Base-by-base conservation (phyloP, 2,329 filamentous ascomycete genomes). In the Nectriaceae sp. region DNA sequence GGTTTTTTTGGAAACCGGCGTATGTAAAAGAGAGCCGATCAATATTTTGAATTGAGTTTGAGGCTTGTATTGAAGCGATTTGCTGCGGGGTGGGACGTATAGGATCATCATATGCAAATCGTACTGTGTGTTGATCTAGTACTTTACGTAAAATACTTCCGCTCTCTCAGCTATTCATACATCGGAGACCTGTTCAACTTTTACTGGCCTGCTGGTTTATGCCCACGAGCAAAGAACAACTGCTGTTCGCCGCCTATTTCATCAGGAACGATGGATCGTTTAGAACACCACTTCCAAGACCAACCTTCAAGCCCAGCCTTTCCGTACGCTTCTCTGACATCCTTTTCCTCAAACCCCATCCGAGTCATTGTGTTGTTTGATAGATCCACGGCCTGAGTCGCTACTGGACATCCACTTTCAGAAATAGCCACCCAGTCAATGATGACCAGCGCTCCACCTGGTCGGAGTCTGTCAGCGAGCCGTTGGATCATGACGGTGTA, bases 391-490 rank as follows among this genome's bases (percentile, higher is more conserved):
- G 52, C 44, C 3, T 38, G 46, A 3, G 43, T 44, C 1, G 33
- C 19, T 6, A 39, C 44, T 4, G 21, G 22, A 11, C 52, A 49
- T 3, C 48, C 54, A 20, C 50, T 54, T 29, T 60, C 60, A 0
- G 48, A 42, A 1, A 39, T 35, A 1, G 44, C 39, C 11, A 64
- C 55, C 62, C 65, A 67, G 47, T 72, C 69, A 2, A 71, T 46
- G 4, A 70, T 59, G 21, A 70, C 51, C 10, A 72, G 39, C 0
- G 63, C 52, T 4, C 69, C 69, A 1, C 65, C 67, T 1, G 57
- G 55, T 10, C 47, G 48, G 3, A 72, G 51, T 4, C 66, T 49
- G 18, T 60, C 56, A 1, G 62, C 52, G 2, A 72, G 62, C 5
- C 55, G 58, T 0, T 37, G 16, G 3, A 71, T 45, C 60, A 70